These are phyloP conservation scores for Apiospora rasikravindrae DNA, from an alignment of 2,329 filamentous ascomycete species.

Conservation along the genomic window DNA sequence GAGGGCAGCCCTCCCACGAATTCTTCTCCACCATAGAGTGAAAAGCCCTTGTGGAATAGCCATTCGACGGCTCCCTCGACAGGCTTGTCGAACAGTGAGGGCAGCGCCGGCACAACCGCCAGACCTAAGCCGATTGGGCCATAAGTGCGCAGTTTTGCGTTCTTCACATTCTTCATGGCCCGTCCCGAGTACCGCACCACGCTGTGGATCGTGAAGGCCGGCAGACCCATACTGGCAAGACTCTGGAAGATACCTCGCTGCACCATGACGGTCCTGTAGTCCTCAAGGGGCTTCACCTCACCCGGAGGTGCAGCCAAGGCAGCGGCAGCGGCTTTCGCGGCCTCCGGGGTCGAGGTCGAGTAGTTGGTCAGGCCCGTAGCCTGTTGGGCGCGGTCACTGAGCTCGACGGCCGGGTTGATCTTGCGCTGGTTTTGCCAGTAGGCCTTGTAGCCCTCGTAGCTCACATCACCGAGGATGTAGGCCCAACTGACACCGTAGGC, in stretches of 20 bases:
- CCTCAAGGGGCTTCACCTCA: conserved; percentile 69
- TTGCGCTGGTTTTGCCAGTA: conserved; percentile 84
- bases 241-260: conserved; percentile 91
- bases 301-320: conserved; percentile 45
- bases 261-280: conserved; percentile 89
- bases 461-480: conserved; percentile 89
- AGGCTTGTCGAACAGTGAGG: conserved; percentile 86
- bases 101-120: conserved; percentile 80
- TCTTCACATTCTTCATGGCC: conserved; percentile 85
- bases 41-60: conserved; percentile 83
- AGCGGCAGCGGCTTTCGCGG: conserved; percentile 44
- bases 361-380: conserved; percentile 49
- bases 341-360: conserved; percentile 34
- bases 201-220: conserved; percentile 91
- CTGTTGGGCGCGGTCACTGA: conserved; percentile 55
- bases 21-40: conserved; percentile 67
- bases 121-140: conserved; percentile 86
- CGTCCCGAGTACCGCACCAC: conserved; percentile 88
- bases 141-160: conserved; percentile 78
- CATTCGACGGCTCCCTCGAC: conserved; percentile 92
- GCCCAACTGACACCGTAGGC: conserved; percentile 94
- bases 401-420: conserved; percentile 69
- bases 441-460: conserved; percentile 93
- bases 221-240: conserved; percentile 90
- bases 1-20: conserved; percentile 61